phyloP scores from a whole-genome alignment of 306 rosid species.

The Corylus heterophylla region DNA sequence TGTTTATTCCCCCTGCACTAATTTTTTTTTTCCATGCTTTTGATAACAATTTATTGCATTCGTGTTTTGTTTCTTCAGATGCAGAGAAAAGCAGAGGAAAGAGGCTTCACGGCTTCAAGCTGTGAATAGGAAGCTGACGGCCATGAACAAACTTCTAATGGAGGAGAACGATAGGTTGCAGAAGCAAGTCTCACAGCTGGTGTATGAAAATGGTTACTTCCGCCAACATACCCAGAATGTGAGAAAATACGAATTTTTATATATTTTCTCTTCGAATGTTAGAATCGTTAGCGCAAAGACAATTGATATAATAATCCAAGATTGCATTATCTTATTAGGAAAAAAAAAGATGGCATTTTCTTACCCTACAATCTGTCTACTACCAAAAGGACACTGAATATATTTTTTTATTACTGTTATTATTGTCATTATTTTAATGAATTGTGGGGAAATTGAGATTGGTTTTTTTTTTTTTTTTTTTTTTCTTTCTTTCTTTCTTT shows the following conservation, averaged over 20 bases:
- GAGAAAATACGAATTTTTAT: constrained; percentile 19
- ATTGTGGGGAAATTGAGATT: constrained; percentile 18
- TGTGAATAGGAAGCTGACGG: constrained; percentile 89
- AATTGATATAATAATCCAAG: neutral
- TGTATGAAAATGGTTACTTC: constrained; percentile 92
- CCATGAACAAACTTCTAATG: constrained; percentile 97
- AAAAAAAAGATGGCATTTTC: neutral
- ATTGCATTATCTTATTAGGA: neutral
- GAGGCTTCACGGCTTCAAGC: constrained; percentile 87
- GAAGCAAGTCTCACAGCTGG: constrained; percentile 95
- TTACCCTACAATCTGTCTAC: neutral
- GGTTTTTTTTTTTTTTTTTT: too few species aligned
- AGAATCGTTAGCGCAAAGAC: neutral
- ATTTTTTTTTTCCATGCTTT: neutral
- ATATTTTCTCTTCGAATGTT: neutral
- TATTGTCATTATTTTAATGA: neutral
- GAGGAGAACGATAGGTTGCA: constrained; percentile 99
- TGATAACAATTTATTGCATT: constrained; percentile 8
- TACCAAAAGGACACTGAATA: neutral
- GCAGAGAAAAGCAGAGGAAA: constrained; percentile 97
- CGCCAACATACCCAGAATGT: constrained; percentile 90
- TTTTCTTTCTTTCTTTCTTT: too few species aligned
- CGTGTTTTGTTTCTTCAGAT: constrained; percentile 48
- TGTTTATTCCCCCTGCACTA: neutral
- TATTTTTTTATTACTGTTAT: neutral